Conservation (phyloP, 140 eudicot genomes). For the Oenanthe javanica region DNA sequence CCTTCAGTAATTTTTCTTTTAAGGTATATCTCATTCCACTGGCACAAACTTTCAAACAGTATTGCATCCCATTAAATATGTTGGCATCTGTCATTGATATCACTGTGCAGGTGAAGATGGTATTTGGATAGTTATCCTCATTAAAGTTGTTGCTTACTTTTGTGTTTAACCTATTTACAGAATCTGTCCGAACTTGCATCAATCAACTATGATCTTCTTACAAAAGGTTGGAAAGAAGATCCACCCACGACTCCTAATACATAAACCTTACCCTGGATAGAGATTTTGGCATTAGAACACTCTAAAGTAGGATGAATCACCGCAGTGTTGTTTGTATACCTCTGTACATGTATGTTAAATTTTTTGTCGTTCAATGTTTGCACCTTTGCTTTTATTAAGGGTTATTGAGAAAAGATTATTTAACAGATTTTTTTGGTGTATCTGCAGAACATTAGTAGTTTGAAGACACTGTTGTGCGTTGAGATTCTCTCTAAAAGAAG, state of each 20-base stretch:
- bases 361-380: not conserved
- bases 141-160: not conserved
- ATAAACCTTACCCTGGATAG: constrained; percentile 16
- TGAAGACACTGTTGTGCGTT: constrained; percentile 3
- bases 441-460: constrained; percentile 23
- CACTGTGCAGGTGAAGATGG: not conserved
- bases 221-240: constrained; percentile 83
- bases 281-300: constrained; percentile 9
- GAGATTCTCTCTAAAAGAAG: not conserved
- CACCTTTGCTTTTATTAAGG: not conserved
- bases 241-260: constrained; percentile 37
- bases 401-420: not conserved
- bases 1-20: constrained; percentile 92
- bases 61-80: not conserved
- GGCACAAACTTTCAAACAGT: not conserved
- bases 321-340: constrained; percentile 19
- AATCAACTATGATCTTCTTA: constrained; percentile 82
- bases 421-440: not conserved
- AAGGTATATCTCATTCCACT: constrained; percentile 43
- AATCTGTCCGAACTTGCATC: constrained; percentile 96
- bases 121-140: not conserved
- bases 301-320: not conserved
- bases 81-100: not conserved
- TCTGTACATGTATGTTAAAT: constrained; percentile 27
- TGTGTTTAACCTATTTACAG: constrained; percentile 28